Percentiles rank a stretch among this genome's conserved stretches.
These are phyloP conservation scores for Capsicum pubescens DNA, from an alignment of 257 asterid species.

Conservation along the genomic window DNA sequence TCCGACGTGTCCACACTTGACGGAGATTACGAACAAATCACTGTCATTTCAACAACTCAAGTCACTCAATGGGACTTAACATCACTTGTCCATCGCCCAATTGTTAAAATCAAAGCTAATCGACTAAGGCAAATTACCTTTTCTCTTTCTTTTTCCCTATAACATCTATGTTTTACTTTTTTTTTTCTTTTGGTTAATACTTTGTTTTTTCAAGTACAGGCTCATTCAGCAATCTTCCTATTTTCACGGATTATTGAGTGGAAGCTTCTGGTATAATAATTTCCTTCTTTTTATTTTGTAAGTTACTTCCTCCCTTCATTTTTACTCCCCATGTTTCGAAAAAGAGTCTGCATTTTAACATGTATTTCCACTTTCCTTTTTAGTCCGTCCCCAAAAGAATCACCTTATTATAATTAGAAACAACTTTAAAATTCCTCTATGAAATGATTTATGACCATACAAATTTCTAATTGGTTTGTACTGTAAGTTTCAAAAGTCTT, in stretches of 20 bases:
- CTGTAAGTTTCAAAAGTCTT: neutral
- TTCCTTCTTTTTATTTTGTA: neutral
- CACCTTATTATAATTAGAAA: too few relatives aligned
- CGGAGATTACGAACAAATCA: slow-evolving; percentile 38
- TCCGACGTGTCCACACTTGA: slow-evolving; percentile 22
- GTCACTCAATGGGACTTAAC: slow-evolving; percentile 62
- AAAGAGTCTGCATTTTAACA: too few relatives aligned
- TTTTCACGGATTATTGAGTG: slow-evolving; percentile 74
- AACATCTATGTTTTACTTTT: neutral
- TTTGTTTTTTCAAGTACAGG: slow-evolving; percentile 44
- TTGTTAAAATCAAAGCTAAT: slow-evolving; percentile 53
- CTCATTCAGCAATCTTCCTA: slow-evolving; percentile 68
- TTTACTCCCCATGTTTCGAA: too few relatives aligned
- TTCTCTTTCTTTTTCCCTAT: neutral
- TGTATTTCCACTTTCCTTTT: too few relatives aligned
- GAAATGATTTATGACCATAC: neutral
- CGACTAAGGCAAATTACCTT: slow-evolving; percentile 47
- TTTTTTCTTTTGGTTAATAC: neutral
- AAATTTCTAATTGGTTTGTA: neutral
- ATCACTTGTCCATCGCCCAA: slow-evolving; percentile 49
- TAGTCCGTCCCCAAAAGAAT: too few relatives aligned
- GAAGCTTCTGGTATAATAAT: slow-evolving; percentile 66
- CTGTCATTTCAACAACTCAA: slow-evolving; percentile 56
- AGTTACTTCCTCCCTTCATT: too few relatives aligned
- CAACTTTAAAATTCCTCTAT: neutral